Evolutionary conservation across 106 monocot species (phyloP), one percentile per base, ranked within the genome.

Genomic region (Narthecium ossifragum): DNA sequence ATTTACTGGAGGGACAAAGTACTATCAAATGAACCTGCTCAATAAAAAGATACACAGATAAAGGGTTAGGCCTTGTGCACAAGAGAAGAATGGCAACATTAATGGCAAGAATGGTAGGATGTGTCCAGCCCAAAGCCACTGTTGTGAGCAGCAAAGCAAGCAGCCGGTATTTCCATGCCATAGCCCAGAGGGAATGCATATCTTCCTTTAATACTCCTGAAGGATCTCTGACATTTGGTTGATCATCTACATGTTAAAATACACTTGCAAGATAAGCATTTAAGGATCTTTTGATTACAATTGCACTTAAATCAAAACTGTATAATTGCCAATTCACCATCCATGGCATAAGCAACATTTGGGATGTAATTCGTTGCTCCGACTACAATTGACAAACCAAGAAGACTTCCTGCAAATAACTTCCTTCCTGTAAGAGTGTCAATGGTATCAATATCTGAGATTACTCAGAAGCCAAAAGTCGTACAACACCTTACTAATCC

Each of bases 11-110:
- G 30, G 41, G 56, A 8, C 15, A 4, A 23, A 9, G 28, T 25
- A 54, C 10, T 21, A 26, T 55, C 34, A 23, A 53, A 63, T 76
- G 37, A 29, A 93, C 93, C 78, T 93, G 68, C 51, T 88, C 88
- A 34, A 93, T 68, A 50, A 88, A 76, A 47, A 93, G 66, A 68
- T 88, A 93, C 41, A 82, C 75, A 4, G 93, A 88, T 40, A 69
- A 67, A 25, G 84, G 88, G 54, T 46, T 82, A 28, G 93, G 93
- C 57, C 75, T 81, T 53, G 93, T 85, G 53, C 85, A 85, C 34
- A 73, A 80, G 51, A 93, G 78, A 54, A 93, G 76, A 62, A 88
- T 65, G 30, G 59, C 37, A 43, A 82, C 54, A 61, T 93, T 82
- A 14, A 93, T 43, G 57, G 60, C 61, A 65, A 88, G 80, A 41